Evolutionary conservation across 768 basidiomycete species (phyloP), one percentile per base, ranked within the genome.

Genomic region (Pleurotus tuber-regium): DNA sequence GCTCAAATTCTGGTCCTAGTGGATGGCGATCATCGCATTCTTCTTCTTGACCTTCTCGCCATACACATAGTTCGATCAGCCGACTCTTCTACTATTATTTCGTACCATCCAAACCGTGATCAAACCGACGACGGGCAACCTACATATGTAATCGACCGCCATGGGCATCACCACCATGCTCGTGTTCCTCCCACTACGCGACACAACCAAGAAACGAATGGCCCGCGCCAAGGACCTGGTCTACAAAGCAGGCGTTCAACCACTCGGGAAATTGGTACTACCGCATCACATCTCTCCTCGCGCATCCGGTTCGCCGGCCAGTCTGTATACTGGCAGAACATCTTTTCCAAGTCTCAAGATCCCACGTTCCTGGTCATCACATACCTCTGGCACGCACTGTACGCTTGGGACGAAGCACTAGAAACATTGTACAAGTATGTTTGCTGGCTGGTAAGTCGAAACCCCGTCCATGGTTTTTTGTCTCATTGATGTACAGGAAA

Each of bases 351-450:
- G 39, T 72, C 76, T 1, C 63, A 64, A 2, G 83, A 84, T 57
- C 79, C 81, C 0, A 83, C 83, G 0, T 80, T 83, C 50, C 55
- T 82, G 0, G 65, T 84, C 23, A 59, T 84, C 19, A 71, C 77
- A 6, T 73, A 75, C 33, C 63, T 84, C 26, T 84, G 82, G 83
- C 78, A 83, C 44, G 76, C 80, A 3, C 54, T 83, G 53, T 84
- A 84, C 57, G 77, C 78, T 0, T 84, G 81, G 80, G 82, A 84
- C 53, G 74, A 84, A 59, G 72, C 80, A 0, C 61, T 84, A 2
- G 82, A 83, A 55, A 64, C 67, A 35, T 63, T 84, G 12, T 82
- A 82, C 49, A 56, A 66, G 1, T 75, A 82, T 56, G 74, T 84
- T 44, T 76, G 70, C 53, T 63, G 58, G 36, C 66, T 82, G 41